Evolutionary conservation across 1,284 basidiomycete species (phyloP), one percentile per base, ranked within the genome.

Genomic region (Xanthoconium separans): DNA sequence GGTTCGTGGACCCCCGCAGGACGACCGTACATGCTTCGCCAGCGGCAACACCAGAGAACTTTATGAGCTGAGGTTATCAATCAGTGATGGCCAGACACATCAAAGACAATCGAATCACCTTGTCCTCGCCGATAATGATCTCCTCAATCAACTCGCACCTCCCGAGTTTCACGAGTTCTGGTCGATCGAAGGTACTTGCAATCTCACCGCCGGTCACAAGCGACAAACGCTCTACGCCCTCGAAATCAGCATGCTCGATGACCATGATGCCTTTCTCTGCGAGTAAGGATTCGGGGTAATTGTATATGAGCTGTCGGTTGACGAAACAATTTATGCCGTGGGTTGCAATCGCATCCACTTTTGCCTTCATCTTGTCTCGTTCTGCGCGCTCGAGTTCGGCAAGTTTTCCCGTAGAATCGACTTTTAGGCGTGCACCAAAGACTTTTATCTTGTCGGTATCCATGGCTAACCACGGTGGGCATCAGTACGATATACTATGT

Each of bases 401-500:
- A 6, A 99, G 84, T 77, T 99, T 97, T 54, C 94, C 91, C 1
- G 97, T 98, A 33, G 93, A 83, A 65, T 98, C 95, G 13, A 99
- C 96, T 71, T 95, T 93, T 51, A 99, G 88, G 30, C 95, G 85
- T 0, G 97, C 96, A 49, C 96, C 97, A 65, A 99, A 99, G 54
- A 99, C 91, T 77, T 99, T 99, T 78, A 99, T 97, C 77, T 99
- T 99, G 77, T 99, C 97, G 31, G 97, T 99, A 77, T 99, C 96
- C 97, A 99, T 98, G 8, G 95, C 93, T 95, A 59, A 27, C 43
- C 43, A 37, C 1, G 10, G n/a, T 7, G 4, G 18, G 11, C 6
- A 29, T 60, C 4, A 61, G 8, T 6, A 24, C n/a, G 20, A 13
- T 22, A 22, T 31, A 30, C 6, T 22, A 11, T n/a, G 20, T 36